phyloP scores from a whole-genome alignment of 441 rosid genomes.

The Pelargonium exstipulatum region DNA sequence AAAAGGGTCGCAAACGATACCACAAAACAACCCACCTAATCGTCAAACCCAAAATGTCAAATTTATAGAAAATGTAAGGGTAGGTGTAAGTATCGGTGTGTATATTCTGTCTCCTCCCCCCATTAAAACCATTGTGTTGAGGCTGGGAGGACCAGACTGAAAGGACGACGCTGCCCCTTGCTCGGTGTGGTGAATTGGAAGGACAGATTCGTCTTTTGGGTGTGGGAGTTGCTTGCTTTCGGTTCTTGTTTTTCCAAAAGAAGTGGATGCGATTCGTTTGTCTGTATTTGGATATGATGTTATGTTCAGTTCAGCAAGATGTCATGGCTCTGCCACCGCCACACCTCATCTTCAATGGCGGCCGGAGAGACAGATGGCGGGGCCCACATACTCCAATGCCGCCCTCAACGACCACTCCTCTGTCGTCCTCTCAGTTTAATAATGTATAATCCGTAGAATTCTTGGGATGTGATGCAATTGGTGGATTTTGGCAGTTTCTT shows the following conservation, averaged over 20 bases:
- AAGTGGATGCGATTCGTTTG: background rate
- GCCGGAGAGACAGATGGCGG: background rate
- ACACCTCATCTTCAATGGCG: background rate
- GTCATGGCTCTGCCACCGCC: no score
- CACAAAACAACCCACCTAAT: background rate
- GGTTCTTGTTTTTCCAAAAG: constrained; percentile 4
- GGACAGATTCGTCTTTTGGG: background rate
- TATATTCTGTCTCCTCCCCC: no score
- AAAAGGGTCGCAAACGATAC: background rate
- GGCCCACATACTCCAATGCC: background rate
- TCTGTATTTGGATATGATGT: background rate
- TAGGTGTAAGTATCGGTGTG: background rate
- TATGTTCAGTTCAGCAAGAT: no score
- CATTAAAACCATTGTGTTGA: background rate
- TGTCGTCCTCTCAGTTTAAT: background rate
- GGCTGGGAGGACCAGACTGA: background rate
- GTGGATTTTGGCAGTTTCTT: no score
- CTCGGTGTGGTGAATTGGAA: background rate
- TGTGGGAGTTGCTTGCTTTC: background rate
- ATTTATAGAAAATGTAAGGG: background rate
- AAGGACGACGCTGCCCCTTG: background rate
- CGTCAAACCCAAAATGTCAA: no score
- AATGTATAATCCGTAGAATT: no score
- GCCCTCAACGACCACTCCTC: constrained; percentile 1
- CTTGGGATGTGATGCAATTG: no score